Evolutionary conservation across 805 yeast genomes (phyloP).

Genomic region (Starmerella asiatica): DNA sequence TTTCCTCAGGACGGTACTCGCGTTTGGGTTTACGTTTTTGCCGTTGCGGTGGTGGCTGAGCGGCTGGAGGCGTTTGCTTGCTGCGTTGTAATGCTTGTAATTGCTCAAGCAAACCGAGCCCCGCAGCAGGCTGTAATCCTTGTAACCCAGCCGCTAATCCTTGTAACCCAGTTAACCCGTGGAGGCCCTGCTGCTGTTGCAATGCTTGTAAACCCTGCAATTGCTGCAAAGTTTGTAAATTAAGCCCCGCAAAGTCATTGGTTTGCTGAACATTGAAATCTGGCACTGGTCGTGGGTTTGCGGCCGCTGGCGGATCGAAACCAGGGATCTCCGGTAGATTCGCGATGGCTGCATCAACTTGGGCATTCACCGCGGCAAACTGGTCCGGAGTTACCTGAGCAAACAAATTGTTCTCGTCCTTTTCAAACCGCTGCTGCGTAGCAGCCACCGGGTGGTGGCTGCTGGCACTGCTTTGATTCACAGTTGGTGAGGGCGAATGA

Average conservation of each 20-base stretch:
- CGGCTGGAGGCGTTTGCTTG: not conserved
- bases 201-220: constrained; percentile 10
- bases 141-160: constrained; percentile 1
- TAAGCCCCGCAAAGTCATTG: not conserved
- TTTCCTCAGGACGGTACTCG: constrained; percentile 63
- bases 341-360: constrained; percentile 18
- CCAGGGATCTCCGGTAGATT: constrained; percentile 19
- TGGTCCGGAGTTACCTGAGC: constrained; percentile 17
- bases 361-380: constrained; percentile 18
- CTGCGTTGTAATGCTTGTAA: constrained; percentile 10
- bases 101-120: constrained; percentile 13
- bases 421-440: not conserved
- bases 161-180: constrained; percentile 4
- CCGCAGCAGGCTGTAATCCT: constrained; percentile 15
- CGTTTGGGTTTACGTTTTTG: constrained; percentile 33
- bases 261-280: not conserved
- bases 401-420: constrained; percentile 22
- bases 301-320: constrained; percentile 8
- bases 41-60: constrained; percentile 3
- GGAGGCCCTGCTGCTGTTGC: constrained; percentile 11
- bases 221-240: constrained; percentile 4
- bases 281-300: not conserved
- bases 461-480: too few relatives aligned
- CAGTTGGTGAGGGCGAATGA: not conserved
- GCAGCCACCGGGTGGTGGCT: too few relatives aligned